Percentiles rank a stretch among this genome's conserved stretches.
Conservation (phyloP, 2,329 filamentous ascomycete genomes). For the Penicillium capsulatum region DNA sequence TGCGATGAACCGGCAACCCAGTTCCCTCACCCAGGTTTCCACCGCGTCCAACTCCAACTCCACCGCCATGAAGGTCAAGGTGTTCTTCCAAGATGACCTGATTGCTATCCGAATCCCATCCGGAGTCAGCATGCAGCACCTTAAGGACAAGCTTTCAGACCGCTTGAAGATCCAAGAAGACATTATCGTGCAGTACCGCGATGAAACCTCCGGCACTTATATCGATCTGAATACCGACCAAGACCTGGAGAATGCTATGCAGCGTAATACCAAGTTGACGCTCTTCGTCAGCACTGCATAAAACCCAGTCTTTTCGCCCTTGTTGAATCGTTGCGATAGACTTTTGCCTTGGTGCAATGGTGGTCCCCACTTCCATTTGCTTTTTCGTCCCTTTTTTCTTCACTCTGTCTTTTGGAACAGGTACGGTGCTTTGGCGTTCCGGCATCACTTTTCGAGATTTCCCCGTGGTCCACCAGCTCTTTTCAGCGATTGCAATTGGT, state of each 20-base stretch:
- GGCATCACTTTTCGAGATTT: slow-evolving; percentile 14
- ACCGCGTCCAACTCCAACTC: slow-evolving; percentile 36
- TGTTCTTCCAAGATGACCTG: slow-evolving; percentile 86
- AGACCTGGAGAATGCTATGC: slow-evolving; percentile 74
- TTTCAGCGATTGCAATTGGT: slow-evolving; percentile 25
- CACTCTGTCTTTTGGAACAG: slow-evolving; percentile 15
- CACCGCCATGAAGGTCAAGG: slow-evolving; percentile 81
- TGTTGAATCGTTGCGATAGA: slow-evolving; percentile 11
- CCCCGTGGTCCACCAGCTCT: slow-evolving; percentile 17
- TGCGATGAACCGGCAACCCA: slow-evolving; percentile 47
- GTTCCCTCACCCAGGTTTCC: slow-evolving; percentile 50
- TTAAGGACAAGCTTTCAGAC: slow-evolving; percentile 80
- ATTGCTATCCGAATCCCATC: slow-evolving; percentile 85
- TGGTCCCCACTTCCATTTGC: slow-evolving; percentile 4
- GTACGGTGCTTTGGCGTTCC: slow-evolving; percentile 26
- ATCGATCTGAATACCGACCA: slow-evolving; percentile 71
- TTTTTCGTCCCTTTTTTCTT: slow-evolving; percentile 16
- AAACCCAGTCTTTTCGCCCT: slow-evolving; percentile 13
- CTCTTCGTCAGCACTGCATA: slow-evolving; percentile 56
- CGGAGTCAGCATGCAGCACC: slow-evolving; percentile 70
- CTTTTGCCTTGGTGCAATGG: slow-evolving; percentile 1
- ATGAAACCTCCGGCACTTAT: slow-evolving; percentile 72
- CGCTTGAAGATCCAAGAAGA: slow-evolving; percentile 75
- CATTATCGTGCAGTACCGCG: slow-evolving; percentile 77
- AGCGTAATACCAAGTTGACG: slow-evolving; percentile 81